Percentiles rank a stretch among this genome's conserved stretches.
Evolutionary conservation across 1,139 yeast species (phyloP).

Genomic region (Magnusiomyces fungicola): DNA sequence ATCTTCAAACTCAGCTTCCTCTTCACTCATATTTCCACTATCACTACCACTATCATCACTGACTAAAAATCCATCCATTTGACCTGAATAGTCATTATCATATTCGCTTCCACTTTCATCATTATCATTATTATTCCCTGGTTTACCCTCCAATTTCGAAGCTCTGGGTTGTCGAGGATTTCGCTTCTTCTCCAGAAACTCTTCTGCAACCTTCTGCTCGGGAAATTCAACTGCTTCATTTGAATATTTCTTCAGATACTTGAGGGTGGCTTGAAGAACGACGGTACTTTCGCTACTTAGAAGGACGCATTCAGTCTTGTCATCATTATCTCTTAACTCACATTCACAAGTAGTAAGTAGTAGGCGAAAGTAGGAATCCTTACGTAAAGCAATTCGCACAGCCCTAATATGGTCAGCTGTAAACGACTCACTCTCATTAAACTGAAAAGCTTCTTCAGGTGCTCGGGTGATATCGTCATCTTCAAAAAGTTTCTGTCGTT

Average conservation of each 20-base stretch:
- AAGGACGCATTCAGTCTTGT: constrained; percentile 16
- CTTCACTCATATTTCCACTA: constrained; percentile 10
- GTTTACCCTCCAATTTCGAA: constrained; percentile 13
- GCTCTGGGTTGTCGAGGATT: constrained; percentile 16
- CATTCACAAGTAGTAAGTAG: constrained; percentile 27
- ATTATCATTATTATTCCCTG: constrained; percentile 14
- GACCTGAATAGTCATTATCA: constrained; percentile 7
- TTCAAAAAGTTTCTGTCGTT: constrained; percentile 20
- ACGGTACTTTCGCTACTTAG: constrained; percentile 21
- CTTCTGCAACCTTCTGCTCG: constrained; percentile 39
- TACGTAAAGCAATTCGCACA: constrained; percentile 17
- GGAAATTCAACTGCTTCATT: constrained; percentile 35
- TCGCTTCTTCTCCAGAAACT: constrained; percentile 18
- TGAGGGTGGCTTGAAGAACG: constrained; percentile 23
- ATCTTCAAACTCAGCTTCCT: constrained; percentile 4
- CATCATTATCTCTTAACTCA: constrained; percentile 8
- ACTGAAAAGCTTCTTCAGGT: not conserved
- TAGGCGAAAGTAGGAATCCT: constrained; percentile 29
- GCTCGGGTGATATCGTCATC: not conserved
- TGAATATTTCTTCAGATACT: constrained; percentile 31
- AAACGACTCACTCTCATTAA: constrained; percentile 4
- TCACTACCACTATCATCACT: constrained; percentile 4
- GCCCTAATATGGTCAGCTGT: constrained; percentile 14
- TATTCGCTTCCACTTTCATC: constrained; percentile 16
- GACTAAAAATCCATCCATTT: constrained; percentile 14